phyloP scores from a whole-genome alignment of 352 stramenopile genomes.

The Globisporangium sylvaticum region DNA sequence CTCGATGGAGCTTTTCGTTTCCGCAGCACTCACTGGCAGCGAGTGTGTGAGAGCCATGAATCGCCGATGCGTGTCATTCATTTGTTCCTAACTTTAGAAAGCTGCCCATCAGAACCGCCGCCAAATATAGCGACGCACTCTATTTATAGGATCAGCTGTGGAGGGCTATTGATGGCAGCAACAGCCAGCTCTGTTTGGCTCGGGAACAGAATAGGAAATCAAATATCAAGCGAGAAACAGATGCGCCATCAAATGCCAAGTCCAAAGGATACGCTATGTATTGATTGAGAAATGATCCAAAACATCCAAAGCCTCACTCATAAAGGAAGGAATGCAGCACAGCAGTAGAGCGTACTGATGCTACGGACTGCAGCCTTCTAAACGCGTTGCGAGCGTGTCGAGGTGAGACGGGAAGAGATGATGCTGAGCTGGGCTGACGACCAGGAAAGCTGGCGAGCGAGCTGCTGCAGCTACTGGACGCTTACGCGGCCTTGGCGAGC shows the following conservation, averaged over 20 bases:
- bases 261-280: slow-evolving; percentile 8
- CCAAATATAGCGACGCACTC: not conserved
- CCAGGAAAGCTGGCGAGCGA: not conserved
- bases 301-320: slow-evolving; percentile 1
- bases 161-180: not conserved
- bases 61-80: not conserved
- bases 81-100: not conserved
- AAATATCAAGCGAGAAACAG: not conserved
- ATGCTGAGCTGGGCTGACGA: not conserved
- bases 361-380: slow-evolving; percentile 1
- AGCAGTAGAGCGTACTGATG: not conserved
- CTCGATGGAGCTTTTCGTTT: not conserved
- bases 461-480: not conserved
- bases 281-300: slow-evolving; percentile 7
- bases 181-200: not conserved
- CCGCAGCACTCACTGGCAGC: not conserved
- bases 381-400: not conserved
- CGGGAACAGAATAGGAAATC: not conserved
- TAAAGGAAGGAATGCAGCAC: not conserved
- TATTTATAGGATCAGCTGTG: not conserved
- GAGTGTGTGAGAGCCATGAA: not conserved
- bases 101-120: not conserved
- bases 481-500: slow-evolving; percentile 40
- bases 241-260: not conserved
- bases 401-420: not conserved